Base-by-base conservation (phyloP, 371 early-diverging fungal genomes). In the Mucor racemosus region DNA sequence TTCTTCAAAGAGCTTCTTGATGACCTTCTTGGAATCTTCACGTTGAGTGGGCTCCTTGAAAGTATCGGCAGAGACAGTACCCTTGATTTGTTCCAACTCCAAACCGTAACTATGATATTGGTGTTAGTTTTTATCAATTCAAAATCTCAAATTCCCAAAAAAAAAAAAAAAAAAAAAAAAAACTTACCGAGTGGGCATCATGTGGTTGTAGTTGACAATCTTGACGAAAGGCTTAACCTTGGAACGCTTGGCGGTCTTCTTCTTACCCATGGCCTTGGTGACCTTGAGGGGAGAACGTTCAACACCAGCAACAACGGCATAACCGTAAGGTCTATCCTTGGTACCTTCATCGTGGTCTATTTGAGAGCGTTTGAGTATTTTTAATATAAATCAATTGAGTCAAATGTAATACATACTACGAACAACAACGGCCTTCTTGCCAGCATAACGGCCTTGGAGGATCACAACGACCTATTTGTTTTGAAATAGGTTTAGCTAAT, bases 341-440 rank as follows among this genome's bases (percentile, higher is more conserved):
- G 90, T 90, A 79, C 94, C 94, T 74, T 94, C 93, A 79, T 94
- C 95, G 80, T 89, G 88, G 85, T 85, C 64, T 64, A 64, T 41
- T 41, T 17, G 34, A 26, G 21, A 21, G 8, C 6, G 5, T 11
- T 7, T 50, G 13, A 50, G 26, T 50, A 11, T 26, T 26, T 26
- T 26, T 26, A 4, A 21, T 19, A 19, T 21, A 21, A 50, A 21
- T 26, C 50, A 50, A 44, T n/a, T 5, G 8, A 17, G 8, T 6
- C 44, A 17, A 7, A 8, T 50, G 4, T 15, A 15, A 55, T 55
- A 67, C 65, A 65, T 62, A 70, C 66, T 94, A 86, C 97, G 96
- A 80, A 98, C 94, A 78, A 98, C 95, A 77, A 98, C 98, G 72
- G 98, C 98, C 92, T 98, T 98, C 91, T 95, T 96, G 75, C 99